A percentile compares a stretch with the other conserved stretches of the same genome.
phyloP scores from a whole-genome alignment of 257 asterid species.

The Parsonsia alboflavescens region DNA sequence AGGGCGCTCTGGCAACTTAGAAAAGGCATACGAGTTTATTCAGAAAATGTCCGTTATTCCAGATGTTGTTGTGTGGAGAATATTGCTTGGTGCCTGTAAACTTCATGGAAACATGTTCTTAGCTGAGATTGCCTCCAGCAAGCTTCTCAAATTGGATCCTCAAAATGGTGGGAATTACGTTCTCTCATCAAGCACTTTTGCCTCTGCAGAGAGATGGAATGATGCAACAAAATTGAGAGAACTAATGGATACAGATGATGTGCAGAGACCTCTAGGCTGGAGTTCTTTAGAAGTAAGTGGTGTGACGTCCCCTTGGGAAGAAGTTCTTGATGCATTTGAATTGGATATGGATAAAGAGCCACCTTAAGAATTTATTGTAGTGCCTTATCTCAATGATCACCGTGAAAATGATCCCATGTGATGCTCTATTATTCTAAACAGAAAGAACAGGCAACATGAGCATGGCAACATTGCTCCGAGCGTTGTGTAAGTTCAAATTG shows the following conservation, averaged over 20 bases:
- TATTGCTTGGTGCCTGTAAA: slow-evolving; percentile 32
- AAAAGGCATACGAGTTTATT: slow-evolving; percentile 32
- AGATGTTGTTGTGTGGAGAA: slow-evolving; percentile 36
- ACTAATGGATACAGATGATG: slow-evolving; percentile 23
- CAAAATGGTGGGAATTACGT: slow-evolving; percentile 27
- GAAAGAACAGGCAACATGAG: neutral
- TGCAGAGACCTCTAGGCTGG: slow-evolving; percentile 36
- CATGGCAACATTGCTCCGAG: neutral
- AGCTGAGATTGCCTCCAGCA: slow-evolving; percentile 29
- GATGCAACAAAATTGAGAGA: slow-evolving; percentile 29
- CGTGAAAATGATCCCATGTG: neutral
- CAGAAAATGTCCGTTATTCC: slow-evolving; percentile 24
- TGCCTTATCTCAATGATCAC: neutral
- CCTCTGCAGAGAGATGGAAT: slow-evolving; percentile 36
- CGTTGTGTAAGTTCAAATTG: neutral
- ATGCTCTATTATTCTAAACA: neutral
- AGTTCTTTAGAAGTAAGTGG: slow-evolving; percentile 28
- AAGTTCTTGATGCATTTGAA: neutral
- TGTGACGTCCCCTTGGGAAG: neutral
- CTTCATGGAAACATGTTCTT: slow-evolving; percentile 25
- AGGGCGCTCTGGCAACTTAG: slow-evolving; percentile 32
- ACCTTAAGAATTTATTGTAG: neutral
- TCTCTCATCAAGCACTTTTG: slow-evolving; percentile 26
- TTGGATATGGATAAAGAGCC: neutral
- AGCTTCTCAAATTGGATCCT: slow-evolving; percentile 36